These are phyloP conservation scores for Cyberlindnera americana DNA, from an alignment of 805 yeast genomes.

Conservation along the genomic window DNA sequence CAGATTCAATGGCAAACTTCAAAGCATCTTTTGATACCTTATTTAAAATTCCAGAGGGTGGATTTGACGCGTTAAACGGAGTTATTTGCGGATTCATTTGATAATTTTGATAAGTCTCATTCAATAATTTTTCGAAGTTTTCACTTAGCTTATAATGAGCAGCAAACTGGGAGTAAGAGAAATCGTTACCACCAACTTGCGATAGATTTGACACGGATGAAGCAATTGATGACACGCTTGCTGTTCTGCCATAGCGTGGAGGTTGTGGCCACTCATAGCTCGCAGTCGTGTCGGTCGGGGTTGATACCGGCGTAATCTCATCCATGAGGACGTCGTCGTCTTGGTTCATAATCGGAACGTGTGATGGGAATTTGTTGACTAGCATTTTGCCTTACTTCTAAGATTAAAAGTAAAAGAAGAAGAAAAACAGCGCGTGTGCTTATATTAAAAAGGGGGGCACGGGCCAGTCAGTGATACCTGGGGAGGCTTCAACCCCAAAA, in stretches of 20 bases:
- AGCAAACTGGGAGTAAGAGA: slow-evolving; percentile 26
- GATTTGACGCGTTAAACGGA: slow-evolving; percentile 61
- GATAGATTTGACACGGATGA: slow-evolving; percentile 25
- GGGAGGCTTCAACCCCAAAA: no score
- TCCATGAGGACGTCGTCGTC: slow-evolving; percentile 20
- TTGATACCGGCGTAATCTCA: slow-evolving; percentile 24
- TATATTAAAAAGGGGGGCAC: neutral
- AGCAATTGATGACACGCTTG: slow-evolving; percentile 26
- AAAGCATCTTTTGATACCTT: slow-evolving; percentile 56
- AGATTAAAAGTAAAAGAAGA: no score
- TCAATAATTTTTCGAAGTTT: slow-evolving; percentile 42
- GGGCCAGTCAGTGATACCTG: no score
- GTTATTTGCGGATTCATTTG: slow-evolving; percentile 59
- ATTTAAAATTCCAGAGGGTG: slow-evolving; percentile 65
- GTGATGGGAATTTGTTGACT: slow-evolving; percentile 19
- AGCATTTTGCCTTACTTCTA: no score
- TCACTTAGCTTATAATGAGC: slow-evolving; percentile 29
- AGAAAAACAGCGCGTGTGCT: neutral
- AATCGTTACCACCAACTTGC: slow-evolving; percentile 21
- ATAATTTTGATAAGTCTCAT: slow-evolving; percentile 44
- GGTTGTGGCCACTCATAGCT: slow-evolving; percentile 18
- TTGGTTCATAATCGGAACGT: slow-evolving; percentile 9
- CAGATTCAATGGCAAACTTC: slow-evolving; percentile 31
- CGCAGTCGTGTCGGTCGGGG: slow-evolving; percentile 24
- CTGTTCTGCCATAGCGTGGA: slow-evolving; percentile 26